Percentiles rank a stretch among this genome's conserved stretches.
Evolutionary conservation across 768 basidiomycete species (phyloP).

Genomic region (Lentinula sp.): DNA sequence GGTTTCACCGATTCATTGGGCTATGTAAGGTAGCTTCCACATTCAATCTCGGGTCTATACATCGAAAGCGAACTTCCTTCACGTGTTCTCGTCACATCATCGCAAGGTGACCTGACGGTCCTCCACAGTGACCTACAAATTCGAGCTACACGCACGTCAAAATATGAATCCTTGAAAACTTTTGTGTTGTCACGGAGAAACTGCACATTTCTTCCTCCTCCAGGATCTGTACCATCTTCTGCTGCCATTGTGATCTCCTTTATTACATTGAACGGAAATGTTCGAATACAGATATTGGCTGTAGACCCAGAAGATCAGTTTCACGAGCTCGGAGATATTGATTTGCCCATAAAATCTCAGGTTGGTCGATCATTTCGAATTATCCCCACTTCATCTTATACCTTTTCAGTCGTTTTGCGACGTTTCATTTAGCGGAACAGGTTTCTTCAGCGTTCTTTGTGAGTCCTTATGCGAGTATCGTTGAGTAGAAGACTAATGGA

Average conservation of each 20-base stretch:
- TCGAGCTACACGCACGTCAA: constrained; percentile 10
- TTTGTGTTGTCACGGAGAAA: constrained; percentile 22
- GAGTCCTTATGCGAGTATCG: not conserved
- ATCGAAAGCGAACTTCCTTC: constrained; percentile 16
- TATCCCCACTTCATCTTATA: not conserved
- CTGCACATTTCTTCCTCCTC: constrained; percentile 24
- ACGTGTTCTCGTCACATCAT: constrained; percentile 23
- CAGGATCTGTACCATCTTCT: constrained; percentile 9
- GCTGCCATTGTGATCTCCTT: constrained; percentile 21
- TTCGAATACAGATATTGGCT: constrained; percentile 23
- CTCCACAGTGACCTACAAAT: constrained; percentile 21
- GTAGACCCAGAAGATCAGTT: constrained; percentile 26
- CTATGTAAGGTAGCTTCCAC: constrained; percentile 31
- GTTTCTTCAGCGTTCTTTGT: constrained; percentile 5
- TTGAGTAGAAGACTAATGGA: not conserved
- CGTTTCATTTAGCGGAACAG: not conserved
- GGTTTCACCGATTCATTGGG: not conserved
- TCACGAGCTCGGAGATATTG: constrained; percentile 10
- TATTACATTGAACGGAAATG: constrained; percentile 16
- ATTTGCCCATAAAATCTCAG: not conserved
- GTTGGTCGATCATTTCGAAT: not conserved
- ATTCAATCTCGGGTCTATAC: constrained; percentile 26
- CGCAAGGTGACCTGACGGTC: constrained; percentile 23
- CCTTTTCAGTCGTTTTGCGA: not conserved
- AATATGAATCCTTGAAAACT: constrained; percentile 12